Evolutionary conservation across 257 asterid genomes (phyloP).

Genomic region (Scutellaria galericulata): DNA sequence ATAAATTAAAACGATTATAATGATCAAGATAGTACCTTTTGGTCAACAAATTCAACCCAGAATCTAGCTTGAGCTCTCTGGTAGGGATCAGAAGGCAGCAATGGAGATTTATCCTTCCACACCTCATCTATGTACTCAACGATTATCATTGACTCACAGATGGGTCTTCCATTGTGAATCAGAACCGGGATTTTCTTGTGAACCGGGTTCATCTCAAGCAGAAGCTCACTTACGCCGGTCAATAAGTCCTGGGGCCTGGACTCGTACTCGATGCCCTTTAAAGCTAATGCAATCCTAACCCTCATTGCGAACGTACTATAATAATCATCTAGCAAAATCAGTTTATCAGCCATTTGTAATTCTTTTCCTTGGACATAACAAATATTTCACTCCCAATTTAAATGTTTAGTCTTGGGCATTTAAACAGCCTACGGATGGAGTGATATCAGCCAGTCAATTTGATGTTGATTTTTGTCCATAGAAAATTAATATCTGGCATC

Average conservation of each 20-base stretch:
- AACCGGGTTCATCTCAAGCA: no score
- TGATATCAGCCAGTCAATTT: no score
- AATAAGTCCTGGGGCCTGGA: not conserved
- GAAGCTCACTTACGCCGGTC: not conserved
- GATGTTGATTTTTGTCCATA: no score
- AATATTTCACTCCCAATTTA: no score
- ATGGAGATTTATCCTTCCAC: not conserved
- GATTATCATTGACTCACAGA: not conserved
- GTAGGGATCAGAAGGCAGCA: slow-evolving; percentile 5
- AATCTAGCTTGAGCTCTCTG: slow-evolving; percentile 14
- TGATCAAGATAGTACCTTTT: not conserved
- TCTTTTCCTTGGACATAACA: no score
- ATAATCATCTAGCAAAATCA: not conserved
- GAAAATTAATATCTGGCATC: no score
- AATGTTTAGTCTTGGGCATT: no score
- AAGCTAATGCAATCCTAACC: not conserved
- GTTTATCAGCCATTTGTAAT: not conserved
- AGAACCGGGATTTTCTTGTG: no score
- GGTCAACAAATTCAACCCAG: slow-evolving; percentile 19
- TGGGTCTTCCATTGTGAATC: not conserved
- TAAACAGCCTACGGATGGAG: no score
- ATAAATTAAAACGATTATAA: no score
- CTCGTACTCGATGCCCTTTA: not conserved
- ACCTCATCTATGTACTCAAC: not conserved
- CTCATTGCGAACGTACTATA: not conserved